Percentiles rank a stretch among this genome's conserved stretches.
Conservation (phyloP, 2,329 filamentous ascomycete species). For the Cadophora sp. region DNA sequence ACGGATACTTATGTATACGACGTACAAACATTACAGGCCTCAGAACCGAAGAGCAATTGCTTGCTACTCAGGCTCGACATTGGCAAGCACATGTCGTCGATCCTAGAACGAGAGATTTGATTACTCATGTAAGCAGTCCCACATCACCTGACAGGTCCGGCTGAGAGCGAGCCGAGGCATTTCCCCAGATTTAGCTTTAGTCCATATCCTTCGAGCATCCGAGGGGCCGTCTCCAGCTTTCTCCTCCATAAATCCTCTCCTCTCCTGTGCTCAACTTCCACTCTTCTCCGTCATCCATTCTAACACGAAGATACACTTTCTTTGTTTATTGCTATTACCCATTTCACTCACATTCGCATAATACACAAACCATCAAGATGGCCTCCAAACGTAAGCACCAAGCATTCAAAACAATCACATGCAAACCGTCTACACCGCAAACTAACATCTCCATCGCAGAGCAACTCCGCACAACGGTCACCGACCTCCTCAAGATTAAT, state of each 20-base stretch:
- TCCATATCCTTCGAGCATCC: neutral
- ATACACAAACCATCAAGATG: conserved; percentile 56
- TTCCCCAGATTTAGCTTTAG: conserved; percentile 40
- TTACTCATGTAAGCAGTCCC: conserved; percentile 15
- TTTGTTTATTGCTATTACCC: conserved; percentile 14
- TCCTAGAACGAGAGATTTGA: neutral
- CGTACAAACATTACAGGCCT: neutral
- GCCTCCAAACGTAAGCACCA: conserved; percentile 76
- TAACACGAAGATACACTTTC: neutral
- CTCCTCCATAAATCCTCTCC: conserved; percentile 14
- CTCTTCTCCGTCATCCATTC: neutral
- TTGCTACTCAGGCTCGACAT: too few species aligned
- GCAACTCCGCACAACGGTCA: conserved; percentile 88
- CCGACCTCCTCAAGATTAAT: conserved; percentile 97
- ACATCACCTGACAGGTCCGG: conserved; percentile 8
- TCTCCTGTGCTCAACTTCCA: neutral
- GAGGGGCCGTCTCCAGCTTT: conserved; percentile 20
- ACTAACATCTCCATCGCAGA: conserved; percentile 57
- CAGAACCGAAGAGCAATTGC: neutral
- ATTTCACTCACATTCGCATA: conserved; percentile 22
- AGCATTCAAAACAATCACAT: conserved; percentile 35
- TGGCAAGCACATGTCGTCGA: neutral
- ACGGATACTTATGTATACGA: neutral
- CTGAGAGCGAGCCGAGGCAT: conserved; percentile 39
- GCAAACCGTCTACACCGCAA: conserved; percentile 26